Percentiles rank a stretch among this genome's conserved stretches.
Conservation (phyloP, 495 filamentous ascomycete species). For the Pseudevernia furfuracea region DNA sequence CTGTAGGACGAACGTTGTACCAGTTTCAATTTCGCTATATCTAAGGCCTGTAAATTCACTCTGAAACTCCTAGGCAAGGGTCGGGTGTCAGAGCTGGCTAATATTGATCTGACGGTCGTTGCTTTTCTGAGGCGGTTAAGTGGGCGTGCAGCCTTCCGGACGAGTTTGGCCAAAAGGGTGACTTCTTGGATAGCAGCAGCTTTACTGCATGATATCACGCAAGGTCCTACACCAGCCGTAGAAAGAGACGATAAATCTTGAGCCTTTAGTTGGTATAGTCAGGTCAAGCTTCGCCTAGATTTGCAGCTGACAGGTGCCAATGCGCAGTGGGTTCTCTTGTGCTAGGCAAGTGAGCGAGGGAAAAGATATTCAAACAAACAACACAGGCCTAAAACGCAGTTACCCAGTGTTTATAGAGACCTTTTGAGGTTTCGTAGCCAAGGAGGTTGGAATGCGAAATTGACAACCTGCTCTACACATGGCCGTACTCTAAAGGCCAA, state of each 20-base stretch:
- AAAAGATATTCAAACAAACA: neutral
- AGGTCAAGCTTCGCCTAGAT: slow-evolving; percentile 3
- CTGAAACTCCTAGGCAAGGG: neutral
- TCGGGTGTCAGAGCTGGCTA: slow-evolving; percentile 1
- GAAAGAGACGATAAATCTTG: neutral
- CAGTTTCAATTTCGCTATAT: neutral
- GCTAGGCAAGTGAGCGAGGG: neutral
- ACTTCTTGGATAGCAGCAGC: neutral
- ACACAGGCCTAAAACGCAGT: neutral
- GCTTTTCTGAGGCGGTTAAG: neutral
- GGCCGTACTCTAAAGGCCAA: neutral
- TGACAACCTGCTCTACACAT: neutral
- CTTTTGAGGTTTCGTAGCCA: neutral
- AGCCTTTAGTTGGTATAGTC: neutral
- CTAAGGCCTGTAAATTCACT: neutral
- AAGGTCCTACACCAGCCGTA: neutral
- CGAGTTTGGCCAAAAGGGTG: neutral
- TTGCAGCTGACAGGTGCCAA: slow-evolving; percentile 1
- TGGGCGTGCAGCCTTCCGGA: neutral
- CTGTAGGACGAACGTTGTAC: neutral
- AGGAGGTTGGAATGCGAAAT: slow-evolving; percentile 2
- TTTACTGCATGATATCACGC: slow-evolving; percentile 1
- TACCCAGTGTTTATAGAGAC: neutral
- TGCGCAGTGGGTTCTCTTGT: neutral
- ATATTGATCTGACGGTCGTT: neutral